phyloP scores from a whole-genome alignment of 768 basidiomycete species.

The Leccinum rimulosum region DNA sequence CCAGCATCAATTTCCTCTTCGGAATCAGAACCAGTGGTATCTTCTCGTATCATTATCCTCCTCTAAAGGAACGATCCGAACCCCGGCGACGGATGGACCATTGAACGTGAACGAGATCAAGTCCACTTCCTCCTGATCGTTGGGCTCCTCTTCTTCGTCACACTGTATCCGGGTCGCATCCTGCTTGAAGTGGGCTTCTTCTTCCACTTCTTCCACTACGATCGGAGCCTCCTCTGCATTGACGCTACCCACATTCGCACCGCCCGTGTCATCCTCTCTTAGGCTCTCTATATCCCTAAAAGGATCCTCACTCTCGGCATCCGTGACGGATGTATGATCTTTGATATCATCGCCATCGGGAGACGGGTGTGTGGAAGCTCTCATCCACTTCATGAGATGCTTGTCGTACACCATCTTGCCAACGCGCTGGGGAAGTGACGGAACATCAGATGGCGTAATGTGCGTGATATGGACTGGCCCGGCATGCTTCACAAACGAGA shows the following conservation, averaged over 20 bases:
- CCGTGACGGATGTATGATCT: conserved; percentile 31
- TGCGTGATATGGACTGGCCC: conserved; percentile 77
- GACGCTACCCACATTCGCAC: conserved; percentile 11
- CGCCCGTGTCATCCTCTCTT: conserved; percentile 54
- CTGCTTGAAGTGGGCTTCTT: conserved; percentile 15
- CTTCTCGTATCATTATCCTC: conserved; percentile 29
- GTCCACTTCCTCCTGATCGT: conserved; percentile 67
- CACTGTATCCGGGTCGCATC: background rate
- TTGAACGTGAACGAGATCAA: conserved; percentile 75
- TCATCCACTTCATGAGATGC: conserved; percentile 83
- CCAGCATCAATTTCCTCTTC: conserved; percentile 24
- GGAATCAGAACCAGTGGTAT: conserved; percentile 42
- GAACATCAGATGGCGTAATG: conserved; percentile 82
- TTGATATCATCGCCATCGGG: conserved; percentile 29
- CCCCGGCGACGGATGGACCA: conserved; percentile 50
- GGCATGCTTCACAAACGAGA: conserved; percentile 82
- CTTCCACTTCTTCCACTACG: conserved; percentile 32
- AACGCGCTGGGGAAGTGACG: conserved; percentile 68
- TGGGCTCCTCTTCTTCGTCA: conserved; percentile 38
- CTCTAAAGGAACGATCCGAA: conserved; percentile 46
- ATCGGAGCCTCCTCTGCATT: conserved; percentile 1
- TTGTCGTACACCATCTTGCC: conserved; percentile 89
- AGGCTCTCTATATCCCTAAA: conserved; percentile 91
- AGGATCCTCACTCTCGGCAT: conserved; percentile 76
- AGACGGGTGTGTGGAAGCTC: conserved; percentile 43